A percentile compares a stretch with the other conserved stretches of the same genome.
Evolutionary conservation across 1,284 basidiomycete genomes (phyloP).

Genomic region (Ceratobasidium sp.): DNA sequence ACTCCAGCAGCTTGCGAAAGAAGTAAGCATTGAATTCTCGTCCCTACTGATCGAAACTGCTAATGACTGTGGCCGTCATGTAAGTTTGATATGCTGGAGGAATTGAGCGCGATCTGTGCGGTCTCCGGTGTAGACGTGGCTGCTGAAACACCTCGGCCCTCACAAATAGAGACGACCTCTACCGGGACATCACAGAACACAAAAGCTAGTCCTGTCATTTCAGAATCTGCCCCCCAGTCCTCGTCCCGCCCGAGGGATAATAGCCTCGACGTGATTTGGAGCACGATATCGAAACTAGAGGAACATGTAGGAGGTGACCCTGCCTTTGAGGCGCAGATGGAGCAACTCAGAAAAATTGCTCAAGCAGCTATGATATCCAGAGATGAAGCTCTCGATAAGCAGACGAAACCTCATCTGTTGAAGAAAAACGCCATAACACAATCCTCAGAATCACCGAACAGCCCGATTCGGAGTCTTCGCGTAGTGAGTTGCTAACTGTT

Average conservation of each 20-base stretch:
- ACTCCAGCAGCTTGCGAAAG: background rate
- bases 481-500: background rate
- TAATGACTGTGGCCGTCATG: background rate
- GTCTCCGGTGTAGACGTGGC: background rate
- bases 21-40: background rate
- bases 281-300: background rate
- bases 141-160: background rate
- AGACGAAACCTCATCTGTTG: background rate
- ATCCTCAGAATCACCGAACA: background rate
- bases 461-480: background rate
- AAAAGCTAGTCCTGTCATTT: no score
- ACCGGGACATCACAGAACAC: background rate
- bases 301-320: conserved; percentile 10
- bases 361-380: conserved; percentile 12
- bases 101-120: background rate
- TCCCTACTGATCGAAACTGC: background rate
- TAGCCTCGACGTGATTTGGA: conserved; percentile 1
- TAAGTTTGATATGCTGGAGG: background rate
- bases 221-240: background rate
- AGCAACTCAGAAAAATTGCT: conserved; percentile 11
- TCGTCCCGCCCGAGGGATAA: background rate
- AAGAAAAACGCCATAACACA: background rate
- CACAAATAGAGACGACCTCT: no score
- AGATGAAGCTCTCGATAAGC: background rate
- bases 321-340: conserved; percentile 1